These are phyloP conservation scores for Naganishia cerealis DNA, from an alignment of 1,284 basidiomycete species.

Conservation along the genomic window DNA sequence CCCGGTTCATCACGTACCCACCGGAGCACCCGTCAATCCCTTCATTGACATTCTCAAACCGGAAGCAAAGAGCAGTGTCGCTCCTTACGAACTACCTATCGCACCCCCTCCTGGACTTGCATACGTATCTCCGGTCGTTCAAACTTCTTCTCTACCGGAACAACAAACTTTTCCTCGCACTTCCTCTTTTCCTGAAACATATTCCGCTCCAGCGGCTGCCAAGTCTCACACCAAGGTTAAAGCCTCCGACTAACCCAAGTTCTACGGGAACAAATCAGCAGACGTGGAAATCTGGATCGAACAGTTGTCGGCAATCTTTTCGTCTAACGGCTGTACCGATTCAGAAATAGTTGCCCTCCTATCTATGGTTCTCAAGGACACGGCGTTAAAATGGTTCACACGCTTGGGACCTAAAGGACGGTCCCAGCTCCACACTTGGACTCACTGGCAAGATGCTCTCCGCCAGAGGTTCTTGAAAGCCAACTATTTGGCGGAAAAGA, in stretches of 20 bases:
- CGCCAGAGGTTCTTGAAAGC: slow-evolving; percentile 11
- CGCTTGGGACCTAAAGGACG: slow-evolving; percentile 8
- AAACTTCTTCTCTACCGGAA: neutral
- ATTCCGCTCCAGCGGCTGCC: neutral
- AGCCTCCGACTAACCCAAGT: slow-evolving; percentile 22
- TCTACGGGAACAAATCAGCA: slow-evolving; percentile 7
- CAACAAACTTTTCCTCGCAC: neutral
- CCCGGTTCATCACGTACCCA: no score
- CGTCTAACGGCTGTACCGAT: neutral
- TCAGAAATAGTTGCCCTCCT: slow-evolving; percentile 9
- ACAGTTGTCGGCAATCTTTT: slow-evolving; percentile 9
- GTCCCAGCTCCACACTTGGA: slow-evolving; percentile 11
- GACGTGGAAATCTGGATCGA: slow-evolving; percentile 22
- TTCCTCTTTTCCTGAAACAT: neutral
- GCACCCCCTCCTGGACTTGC: no score
- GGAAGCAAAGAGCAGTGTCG: no score
- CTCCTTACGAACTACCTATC: no score
- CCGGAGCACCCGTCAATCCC: no score
- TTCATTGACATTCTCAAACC: no score
- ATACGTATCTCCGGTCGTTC: no score
- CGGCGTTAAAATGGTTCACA: slow-evolving; percentile 4
- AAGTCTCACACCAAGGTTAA: no score
- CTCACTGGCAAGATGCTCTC: slow-evolving; percentile 19
- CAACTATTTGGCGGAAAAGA: slow-evolving; percentile 15
- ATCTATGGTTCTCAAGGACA: slow-evolving; percentile 12